Evolutionary conservation across 2,329 filamentous ascomycete species (phyloP).

Genomic region (Penicillium brasilianum): DNA sequence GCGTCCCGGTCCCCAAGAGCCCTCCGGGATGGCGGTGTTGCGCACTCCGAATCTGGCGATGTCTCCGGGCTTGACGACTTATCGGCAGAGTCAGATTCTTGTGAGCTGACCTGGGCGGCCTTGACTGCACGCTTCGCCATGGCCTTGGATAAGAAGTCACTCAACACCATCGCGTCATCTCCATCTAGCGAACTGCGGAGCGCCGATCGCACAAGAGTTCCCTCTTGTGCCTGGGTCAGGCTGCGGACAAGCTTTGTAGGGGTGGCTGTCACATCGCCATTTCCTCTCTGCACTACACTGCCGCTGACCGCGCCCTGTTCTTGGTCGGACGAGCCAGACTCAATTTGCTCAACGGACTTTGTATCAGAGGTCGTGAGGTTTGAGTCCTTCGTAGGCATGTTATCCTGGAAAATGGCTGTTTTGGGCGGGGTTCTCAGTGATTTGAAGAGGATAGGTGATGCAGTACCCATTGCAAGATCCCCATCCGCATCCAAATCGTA

Average conservation of each 20-base stretch:
- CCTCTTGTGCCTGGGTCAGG: constrained; percentile 39
- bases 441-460: constrained; percentile 14
- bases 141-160: constrained; percentile 48
- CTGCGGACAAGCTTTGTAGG: constrained; percentile 30
- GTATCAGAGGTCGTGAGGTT: constrained; percentile 12
- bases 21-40: constrained; percentile 41
- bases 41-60: constrained; percentile 29
- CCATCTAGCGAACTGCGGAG: constrained; percentile 45
- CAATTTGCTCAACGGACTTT: constrained; percentile 19
- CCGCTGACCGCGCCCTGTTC: constrained; percentile 8
- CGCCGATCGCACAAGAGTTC: constrained; percentile 43
- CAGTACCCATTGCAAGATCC: constrained; percentile 18
- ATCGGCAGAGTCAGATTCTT: constrained; percentile 26
- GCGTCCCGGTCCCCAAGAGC: constrained; percentile 44
- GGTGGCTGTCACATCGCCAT: constrained; percentile 12
- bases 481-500: constrained; percentile 5
- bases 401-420: constrained; percentile 20
- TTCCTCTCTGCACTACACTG: constrained; percentile 5
- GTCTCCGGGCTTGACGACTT: constrained; percentile 22
- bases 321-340: constrained; percentile 13
- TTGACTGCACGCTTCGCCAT: constrained; percentile 49
- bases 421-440: constrained; percentile 10
- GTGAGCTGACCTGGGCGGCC: constrained; percentile 29
- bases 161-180: constrained; percentile 47
- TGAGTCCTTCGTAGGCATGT: not conserved